These are phyloP conservation scores for Diplodia corticola DNA, from an alignment of 2,329 filamentous ascomycete genomes.

Conservation along the genomic window DNA sequence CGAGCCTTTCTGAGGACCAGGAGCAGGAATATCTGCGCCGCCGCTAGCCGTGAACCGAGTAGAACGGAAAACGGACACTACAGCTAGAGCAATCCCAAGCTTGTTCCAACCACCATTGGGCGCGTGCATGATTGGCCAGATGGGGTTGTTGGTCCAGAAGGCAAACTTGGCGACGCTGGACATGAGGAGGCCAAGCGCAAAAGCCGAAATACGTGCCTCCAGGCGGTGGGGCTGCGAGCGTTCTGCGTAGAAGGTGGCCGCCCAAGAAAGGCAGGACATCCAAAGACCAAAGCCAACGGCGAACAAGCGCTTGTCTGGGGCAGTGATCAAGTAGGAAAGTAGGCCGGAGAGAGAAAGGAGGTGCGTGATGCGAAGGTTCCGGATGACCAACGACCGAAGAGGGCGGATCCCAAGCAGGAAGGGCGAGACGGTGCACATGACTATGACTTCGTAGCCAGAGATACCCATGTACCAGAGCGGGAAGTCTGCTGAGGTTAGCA, in stretches of 20 bases:
- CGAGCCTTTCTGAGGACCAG: constrained; percentile 65
- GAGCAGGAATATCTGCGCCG: constrained; percentile 48
- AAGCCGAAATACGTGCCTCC: constrained; percentile 79
- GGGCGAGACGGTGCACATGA: constrained; percentile 82
- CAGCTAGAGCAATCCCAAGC: constrained; percentile 71
- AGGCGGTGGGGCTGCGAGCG: constrained; percentile 71
- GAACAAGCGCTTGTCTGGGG: constrained; percentile 75
- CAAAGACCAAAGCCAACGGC: constrained; percentile 77
- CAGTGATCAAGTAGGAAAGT: constrained; percentile 72
- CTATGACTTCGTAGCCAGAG: constrained; percentile 87
- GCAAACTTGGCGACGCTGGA: constrained; percentile 91
- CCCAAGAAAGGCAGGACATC: constrained; percentile 81
- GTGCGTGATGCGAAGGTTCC: constrained; percentile 70
- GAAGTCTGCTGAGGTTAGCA: constrained; percentile 64
- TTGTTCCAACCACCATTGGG: constrained; percentile 93
- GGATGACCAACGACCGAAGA: constrained; percentile 66
- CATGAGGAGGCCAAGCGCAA: constrained; percentile 76
- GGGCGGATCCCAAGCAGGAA: constrained; percentile 71
- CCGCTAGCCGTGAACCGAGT: constrained; percentile 62
- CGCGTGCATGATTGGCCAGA: constrained; percentile 92
- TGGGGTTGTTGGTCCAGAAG: constrained; percentile 90
- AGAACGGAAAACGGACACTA: constrained; percentile 74
- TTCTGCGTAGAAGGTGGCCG: constrained; percentile 77
- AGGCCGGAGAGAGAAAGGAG: constrained; percentile 77
- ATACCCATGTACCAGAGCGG: constrained; percentile 99